phyloP scores from a whole-genome alignment of 2,329 filamentous ascomycete species.

The Pseudocercospora crystallina region DNA sequence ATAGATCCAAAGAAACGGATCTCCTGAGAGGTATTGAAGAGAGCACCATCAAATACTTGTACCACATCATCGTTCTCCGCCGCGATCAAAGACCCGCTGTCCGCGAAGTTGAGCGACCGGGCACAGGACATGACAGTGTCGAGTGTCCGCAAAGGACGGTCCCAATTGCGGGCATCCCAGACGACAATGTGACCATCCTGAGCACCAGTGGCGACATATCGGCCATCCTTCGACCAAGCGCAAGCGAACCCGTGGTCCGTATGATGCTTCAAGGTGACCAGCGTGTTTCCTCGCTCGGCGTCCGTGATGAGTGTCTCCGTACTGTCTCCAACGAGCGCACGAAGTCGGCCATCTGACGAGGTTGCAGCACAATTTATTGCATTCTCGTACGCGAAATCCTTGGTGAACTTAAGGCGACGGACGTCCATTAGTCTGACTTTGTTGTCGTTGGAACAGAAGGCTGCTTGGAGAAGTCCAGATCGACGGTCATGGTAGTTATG shows the following conservation, averaged over 20 bases:
- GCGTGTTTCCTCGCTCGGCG: constrained; percentile 59
- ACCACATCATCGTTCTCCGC: constrained; percentile 76
- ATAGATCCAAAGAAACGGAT: constrained; percentile 75
- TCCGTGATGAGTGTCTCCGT: constrained; percentile 66
- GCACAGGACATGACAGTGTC: constrained; percentile 67
- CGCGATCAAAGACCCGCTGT: constrained; percentile 67
- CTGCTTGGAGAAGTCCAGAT: constrained; percentile 50
- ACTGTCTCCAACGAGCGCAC: constrained; percentile 71
- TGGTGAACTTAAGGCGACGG: constrained; percentile 58
- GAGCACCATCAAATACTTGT: constrained; percentile 47
- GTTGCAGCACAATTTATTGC: constrained; percentile 72
- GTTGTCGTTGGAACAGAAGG: constrained; percentile 60
- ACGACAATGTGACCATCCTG: constrained; percentile 73
- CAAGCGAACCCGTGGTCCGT: constrained; percentile 73
- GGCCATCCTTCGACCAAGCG: constrained; percentile 76
- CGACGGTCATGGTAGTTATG: constrained; percentile 51
- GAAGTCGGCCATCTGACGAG: constrained; percentile 69
- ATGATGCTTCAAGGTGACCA: constrained; percentile 56
- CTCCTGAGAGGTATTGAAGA: constrained; percentile 60
- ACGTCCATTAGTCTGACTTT: constrained; percentile 57
- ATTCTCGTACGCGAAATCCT: constrained; percentile 56
- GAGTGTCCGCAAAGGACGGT: constrained; percentile 55
- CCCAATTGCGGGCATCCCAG: constrained; percentile 74
- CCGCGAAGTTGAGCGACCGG: constrained; percentile 70
- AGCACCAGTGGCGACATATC: constrained; percentile 72